Evolutionary conservation across 1,139 yeast genomes (phyloP).

Genomic region (Saccharomycopsis crataegensis): DNA sequence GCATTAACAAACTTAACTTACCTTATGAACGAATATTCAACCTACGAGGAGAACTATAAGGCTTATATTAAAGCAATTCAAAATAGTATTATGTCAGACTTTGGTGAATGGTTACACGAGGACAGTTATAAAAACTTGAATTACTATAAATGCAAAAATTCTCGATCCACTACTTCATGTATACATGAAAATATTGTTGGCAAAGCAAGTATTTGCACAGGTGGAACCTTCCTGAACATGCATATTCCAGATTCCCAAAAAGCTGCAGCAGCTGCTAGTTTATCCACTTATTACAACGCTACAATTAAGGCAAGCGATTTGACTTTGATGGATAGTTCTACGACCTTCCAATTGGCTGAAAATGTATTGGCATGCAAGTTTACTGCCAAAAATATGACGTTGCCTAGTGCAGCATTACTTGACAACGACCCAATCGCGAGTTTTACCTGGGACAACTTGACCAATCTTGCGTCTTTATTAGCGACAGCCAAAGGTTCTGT

Average conservation of each 20-base stretch:
- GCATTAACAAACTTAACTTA: slow-evolving; percentile 12
- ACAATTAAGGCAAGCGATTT: background rate
- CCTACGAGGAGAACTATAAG: slow-evolving; percentile 9
- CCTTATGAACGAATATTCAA: slow-evolving; percentile 5
- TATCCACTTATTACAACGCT: background rate
- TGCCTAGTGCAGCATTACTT: slow-evolving; percentile 7
- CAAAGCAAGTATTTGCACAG: background rate
- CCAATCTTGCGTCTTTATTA: slow-evolving; percentile 8
- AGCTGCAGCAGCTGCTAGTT: background rate
- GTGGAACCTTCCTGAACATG: background rate
- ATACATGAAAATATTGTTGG: background rate
- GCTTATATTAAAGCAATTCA: slow-evolving; percentile 10
- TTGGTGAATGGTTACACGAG: slow-evolving; percentile 12
- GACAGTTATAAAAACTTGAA: background rate
- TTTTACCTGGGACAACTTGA: slow-evolving; percentile 8
- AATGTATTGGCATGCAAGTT: background rate
- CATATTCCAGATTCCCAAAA: background rate
- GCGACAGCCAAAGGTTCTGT: slow-evolving; percentile 5
- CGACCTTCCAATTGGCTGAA: background rate
- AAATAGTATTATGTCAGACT: slow-evolving; percentile 4
- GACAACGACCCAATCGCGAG: slow-evolving; percentile 13
- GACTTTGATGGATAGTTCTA: background rate
- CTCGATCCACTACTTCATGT: background rate
- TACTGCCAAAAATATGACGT: slow-evolving; percentile 5
- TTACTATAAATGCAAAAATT: background rate